Evolutionary conservation across 164 flowering plant species (phyloP).

Genomic region (Dillenia suffruticosa): DNA sequence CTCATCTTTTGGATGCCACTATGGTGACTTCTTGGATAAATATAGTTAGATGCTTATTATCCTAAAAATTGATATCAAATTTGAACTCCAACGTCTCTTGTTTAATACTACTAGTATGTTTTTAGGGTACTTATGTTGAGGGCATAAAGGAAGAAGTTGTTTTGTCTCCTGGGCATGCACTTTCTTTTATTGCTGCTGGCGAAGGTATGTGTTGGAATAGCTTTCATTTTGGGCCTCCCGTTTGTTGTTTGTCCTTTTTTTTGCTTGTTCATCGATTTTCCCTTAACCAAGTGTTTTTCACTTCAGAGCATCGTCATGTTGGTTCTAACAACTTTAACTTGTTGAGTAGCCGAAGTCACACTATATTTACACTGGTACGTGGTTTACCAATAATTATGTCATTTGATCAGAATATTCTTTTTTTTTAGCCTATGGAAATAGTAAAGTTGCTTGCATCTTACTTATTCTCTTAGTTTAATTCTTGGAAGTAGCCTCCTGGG

Average conservation of each 20-base stretch:
- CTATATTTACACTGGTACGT: conserved; percentile 85
- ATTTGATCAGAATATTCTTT: too few relatives aligned
- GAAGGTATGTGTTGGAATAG: conserved; percentile 54
- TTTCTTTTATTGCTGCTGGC: conserved; percentile 99
- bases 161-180: conserved; percentile 97
- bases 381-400: background rate
- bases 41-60: too few relatives aligned
- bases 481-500: too few relatives aligned
- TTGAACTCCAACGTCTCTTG: too few relatives aligned
- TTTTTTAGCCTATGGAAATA: too few relatives aligned
- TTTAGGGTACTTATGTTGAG: conserved; percentile 97
- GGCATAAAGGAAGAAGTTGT: conserved; percentile 99
- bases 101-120: background rate
- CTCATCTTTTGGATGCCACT: too few relatives aligned
- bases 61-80: too few relatives aligned
- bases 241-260: background rate
- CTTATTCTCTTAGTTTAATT: too few relatives aligned
- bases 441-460: too few relatives aligned
- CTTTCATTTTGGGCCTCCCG: background rate
- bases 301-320: conserved; percentile 97
- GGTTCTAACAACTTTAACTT: conserved; percentile 96
- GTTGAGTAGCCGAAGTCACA: conserved; percentile 96
- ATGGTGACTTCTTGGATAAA: too few relatives aligned
- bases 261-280: conserved; percentile 5
- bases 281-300: conserved; percentile 6